These are phyloP conservation scores for Xerocomus amazonicus DNA, from an alignment of 1,284 basidiomycete genomes.

Conservation along the genomic window DNA sequence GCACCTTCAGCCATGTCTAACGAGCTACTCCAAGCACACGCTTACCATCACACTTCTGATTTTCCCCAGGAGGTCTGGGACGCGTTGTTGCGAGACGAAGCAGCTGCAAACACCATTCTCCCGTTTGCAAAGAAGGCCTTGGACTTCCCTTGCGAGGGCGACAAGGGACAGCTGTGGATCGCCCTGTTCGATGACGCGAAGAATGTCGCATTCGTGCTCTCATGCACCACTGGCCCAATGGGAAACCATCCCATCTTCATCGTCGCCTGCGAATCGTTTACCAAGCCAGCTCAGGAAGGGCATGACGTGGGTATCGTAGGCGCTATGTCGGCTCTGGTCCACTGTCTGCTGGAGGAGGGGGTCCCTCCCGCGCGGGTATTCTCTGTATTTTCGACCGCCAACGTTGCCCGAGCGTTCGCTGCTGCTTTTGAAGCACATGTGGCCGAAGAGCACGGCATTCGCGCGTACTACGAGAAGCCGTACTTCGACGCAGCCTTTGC, in stretches of 20 bases:
- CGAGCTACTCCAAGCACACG: not conserved
- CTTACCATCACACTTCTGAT: constrained; percentile 14
- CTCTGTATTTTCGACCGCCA: constrained; percentile 60
- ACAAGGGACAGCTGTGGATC: constrained; percentile 46
- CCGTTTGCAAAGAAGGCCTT: constrained; percentile 39
- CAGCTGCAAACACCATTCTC: constrained; percentile 53
- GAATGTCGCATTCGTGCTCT: constrained; percentile 51
- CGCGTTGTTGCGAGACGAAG: constrained; percentile 38
- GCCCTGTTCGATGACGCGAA: constrained; percentile 33
- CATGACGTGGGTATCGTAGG: constrained; percentile 28
- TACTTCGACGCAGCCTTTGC: constrained; percentile 65
- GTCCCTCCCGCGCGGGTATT: constrained; percentile 48
- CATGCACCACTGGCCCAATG: constrained; percentile 51
- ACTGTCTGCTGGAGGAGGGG: constrained; percentile 24
- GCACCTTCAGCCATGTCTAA: constrained; percentile 3
- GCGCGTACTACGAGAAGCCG: constrained; percentile 33
- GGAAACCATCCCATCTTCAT: constrained; percentile 61
- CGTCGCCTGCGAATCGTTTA: constrained; percentile 37
- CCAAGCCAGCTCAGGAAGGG: constrained; percentile 26
- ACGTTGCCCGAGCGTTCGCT: constrained; percentile 46
- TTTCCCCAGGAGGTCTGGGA: constrained; percentile 38
- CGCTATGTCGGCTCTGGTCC: constrained; percentile 35
- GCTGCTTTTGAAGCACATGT: constrained; percentile 40
- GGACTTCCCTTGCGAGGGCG: constrained; percentile 4
- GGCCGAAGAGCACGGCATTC: constrained; percentile 33